phyloP scores from a whole-genome alignment of 73 alveolate genomes.

The Stentor coeruleus region DNA sequence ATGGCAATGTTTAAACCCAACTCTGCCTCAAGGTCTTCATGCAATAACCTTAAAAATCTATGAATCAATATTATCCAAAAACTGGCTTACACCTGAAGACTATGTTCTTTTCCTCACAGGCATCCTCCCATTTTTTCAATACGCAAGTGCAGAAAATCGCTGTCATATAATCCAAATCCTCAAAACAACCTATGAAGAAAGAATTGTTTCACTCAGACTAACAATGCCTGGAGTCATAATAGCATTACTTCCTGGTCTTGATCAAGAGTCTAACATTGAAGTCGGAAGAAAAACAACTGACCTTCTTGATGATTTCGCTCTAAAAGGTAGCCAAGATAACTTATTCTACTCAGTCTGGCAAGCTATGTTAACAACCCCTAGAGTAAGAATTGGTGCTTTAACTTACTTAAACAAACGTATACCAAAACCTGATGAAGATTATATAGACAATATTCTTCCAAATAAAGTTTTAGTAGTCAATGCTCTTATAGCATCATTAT shows the following conservation, averaged over 20 bases:
- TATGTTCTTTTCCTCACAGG: not conserved
- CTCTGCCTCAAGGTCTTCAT: conserved; percentile 25
- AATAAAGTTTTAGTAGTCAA: not conserved
- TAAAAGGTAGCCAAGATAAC: not conserved
- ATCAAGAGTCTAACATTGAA: conserved; percentile 6
- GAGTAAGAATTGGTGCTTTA: conserved; percentile 14
- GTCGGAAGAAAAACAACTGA: not conserved
- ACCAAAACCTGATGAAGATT: not conserved
- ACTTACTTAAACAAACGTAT: conserved; percentile 5
- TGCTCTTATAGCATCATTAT: not conserved
- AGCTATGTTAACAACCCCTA: not conserved
- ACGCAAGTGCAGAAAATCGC: conserved; percentile 7
- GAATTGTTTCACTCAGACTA: not conserved
- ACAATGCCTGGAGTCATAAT: not conserved
- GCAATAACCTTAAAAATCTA: not conserved
- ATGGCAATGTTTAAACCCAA: conserved; percentile 18
- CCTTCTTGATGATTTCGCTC: conserved; percentile 3
- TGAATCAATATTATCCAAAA: not conserved
- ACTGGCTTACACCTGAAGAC: not conserved
- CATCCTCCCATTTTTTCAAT: conserved; percentile 10
- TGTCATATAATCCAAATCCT: not conserved
- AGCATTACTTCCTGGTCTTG: conserved; percentile 16
- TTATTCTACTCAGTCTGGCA: not conserved
- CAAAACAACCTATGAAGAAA: not conserved
- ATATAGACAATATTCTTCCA: not conserved